Percentiles rank a stretch among this genome's conserved stretches.
phyloP scores from a whole-genome alignment of 306 rosid species.

The Corylus americana region DNA sequence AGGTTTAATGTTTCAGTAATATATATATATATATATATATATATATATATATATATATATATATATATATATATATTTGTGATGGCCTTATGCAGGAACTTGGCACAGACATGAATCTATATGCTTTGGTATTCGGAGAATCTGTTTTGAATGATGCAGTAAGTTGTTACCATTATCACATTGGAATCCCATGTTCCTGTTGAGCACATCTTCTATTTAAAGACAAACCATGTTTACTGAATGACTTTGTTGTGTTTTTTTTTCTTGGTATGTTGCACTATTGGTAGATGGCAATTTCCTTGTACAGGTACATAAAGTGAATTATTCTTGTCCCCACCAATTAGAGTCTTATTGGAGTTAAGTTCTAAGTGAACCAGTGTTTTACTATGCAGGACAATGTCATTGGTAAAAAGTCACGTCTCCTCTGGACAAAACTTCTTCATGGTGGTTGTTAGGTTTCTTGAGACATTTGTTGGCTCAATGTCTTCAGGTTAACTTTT shows the following conservation, averaged over 20 bases:
- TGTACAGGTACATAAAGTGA: constrained; percentile 74
- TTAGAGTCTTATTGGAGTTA: constrained; percentile 24
- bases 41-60: background rate
- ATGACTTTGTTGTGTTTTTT: constrained; percentile 12
- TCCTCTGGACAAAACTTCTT: constrained; percentile 71
- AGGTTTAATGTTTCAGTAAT: no score
- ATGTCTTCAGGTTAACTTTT: constrained; percentile 80
- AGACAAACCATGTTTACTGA: constrained; percentile 27
- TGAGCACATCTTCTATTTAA: constrained; percentile 24
- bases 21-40: background rate
- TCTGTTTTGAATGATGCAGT: constrained; percentile 97
- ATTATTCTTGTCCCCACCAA: constrained; percentile 11
- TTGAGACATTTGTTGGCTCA: constrained; percentile 98
- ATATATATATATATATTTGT: constrained; percentile 1
- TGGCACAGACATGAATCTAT: constrained; percentile 86
- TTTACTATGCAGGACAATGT: constrained; percentile 73
- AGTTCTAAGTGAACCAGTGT: constrained; percentile 24
- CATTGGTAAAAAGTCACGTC: constrained; percentile 63
- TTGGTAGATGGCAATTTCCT: constrained; percentile 92
- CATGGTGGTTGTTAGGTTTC: constrained; percentile 83
- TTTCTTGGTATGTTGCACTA: constrained; percentile 26
- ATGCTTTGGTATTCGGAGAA: constrained; percentile 98
- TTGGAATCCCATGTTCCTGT: constrained; percentile 17
- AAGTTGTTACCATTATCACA: constrained; percentile 39
- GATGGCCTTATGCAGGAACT: constrained; percentile 64